These are phyloP conservation scores for Fusarium scirpi DNA, from an alignment of 2,329 filamentous ascomycete species.

Conservation along the genomic window DNA sequence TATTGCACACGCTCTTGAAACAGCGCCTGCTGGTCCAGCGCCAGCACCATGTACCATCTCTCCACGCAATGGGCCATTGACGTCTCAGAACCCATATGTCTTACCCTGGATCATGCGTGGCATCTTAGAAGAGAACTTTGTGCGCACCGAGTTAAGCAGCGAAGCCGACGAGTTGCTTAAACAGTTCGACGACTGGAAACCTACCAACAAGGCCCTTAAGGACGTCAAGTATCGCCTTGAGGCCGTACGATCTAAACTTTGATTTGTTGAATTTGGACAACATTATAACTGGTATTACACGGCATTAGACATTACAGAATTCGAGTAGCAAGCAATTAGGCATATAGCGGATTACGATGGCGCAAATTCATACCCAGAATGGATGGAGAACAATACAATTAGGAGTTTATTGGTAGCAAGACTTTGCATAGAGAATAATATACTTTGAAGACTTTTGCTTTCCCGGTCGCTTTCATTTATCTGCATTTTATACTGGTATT, in stretches of 20 bases:
- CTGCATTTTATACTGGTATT: constrained; percentile 11
- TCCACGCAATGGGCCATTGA: constrained; percentile 50
- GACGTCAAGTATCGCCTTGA: constrained; percentile 96
- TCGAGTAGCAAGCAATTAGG: background rate
- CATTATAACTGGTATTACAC: background rate
- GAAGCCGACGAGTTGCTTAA: constrained; percentile 85
- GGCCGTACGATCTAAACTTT: constrained; percentile 87
- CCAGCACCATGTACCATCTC: constrained; percentile 44
- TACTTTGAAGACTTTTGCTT: background rate
- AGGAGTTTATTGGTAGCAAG: constrained; percentile 29
- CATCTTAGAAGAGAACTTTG: constrained; percentile 89
- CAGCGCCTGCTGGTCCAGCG: constrained; percentile 65
- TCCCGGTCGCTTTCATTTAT: background rate
- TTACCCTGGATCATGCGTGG: constrained; percentile 97
- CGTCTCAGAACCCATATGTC: constrained; percentile 83
- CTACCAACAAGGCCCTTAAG: constrained; percentile 87
- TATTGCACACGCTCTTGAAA: constrained; percentile 79
- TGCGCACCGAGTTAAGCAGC: constrained; percentile 80
- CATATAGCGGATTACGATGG: constrained; percentile 10
- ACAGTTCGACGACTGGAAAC: constrained; percentile 95
- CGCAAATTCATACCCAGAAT: constrained; percentile 23
- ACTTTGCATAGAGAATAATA: constrained; percentile 20
- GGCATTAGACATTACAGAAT: background rate
- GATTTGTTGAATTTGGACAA: background rate
- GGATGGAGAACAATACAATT: constrained; percentile 7